Evolutionary conservation across 2,329 filamentous ascomycete species (phyloP), one percentile per base, ranked within the genome.

Genomic region (Penicillium sp.): DNA sequence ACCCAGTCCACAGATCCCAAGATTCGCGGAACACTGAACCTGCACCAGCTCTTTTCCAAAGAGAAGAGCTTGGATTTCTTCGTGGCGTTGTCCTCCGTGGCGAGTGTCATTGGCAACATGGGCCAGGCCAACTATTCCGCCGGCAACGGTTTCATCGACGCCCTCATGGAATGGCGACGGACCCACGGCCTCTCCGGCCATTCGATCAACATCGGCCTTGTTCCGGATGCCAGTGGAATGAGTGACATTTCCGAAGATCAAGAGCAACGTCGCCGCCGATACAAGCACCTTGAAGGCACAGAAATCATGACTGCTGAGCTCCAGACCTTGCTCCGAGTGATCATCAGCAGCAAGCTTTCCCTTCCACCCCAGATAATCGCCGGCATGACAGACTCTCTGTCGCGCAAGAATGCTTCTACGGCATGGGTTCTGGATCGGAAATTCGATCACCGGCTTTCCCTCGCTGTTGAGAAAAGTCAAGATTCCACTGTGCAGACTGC

Each of bases 81-180:
- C 57, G 58, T 82, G 37, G 75, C 81, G 28, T 69, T 82, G n/a
- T 78, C 80, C 20, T 80, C 78, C 31, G 74, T 79, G 0, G 73
- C 78, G 0, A 78, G 78, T 29, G 68, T 82, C 7, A 78, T 81
- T 42, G 81, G 81, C 28, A 81, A 77, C 54, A 75, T 77, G 4
- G 78, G 79, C 0, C 81, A 83, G 52, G 75, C 78, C 12, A 81
- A 81, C 62, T 83, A 83, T 53, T 76, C 78, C 2, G 78, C 79
- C 0, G 80, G 77, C 4, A 80, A 81, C 57, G 49, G 47, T 3
- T 59, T 56, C 43, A 56, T 59, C 23, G 59, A 60, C 25, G 52
- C 43, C 6, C 49, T 62, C 27, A 56, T 57, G 55, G 53, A 49
- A 28, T 56, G 55, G 55, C 53, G 55, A 15, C 50, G 48, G 1